These are phyloP conservation scores for Juglanconis juglandina DNA, from an alignment of 2,329 filamentous ascomycete species.

Conservation along the genomic window DNA sequence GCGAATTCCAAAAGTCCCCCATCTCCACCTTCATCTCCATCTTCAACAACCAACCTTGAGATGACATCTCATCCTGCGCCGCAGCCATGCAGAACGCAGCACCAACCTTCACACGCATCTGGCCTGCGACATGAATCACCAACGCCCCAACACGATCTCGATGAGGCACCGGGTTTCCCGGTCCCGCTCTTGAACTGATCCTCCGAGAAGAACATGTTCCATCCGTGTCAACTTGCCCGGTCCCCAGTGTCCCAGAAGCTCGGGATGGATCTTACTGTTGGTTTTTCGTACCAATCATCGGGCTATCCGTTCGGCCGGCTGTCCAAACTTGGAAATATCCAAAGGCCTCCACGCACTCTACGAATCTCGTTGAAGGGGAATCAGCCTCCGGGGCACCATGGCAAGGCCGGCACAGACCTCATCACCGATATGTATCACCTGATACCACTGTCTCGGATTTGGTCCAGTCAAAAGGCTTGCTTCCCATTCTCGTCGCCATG, in stretches of 20 bases:
- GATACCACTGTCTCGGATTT: neutral
- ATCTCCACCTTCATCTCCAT: neutral
- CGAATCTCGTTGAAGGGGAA: neutral
- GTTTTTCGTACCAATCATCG: constrained; percentile 8
- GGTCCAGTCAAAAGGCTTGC: neutral
- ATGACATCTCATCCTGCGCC: neutral
- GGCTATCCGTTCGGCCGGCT: constrained; percentile 2
- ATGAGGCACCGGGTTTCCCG: neutral
- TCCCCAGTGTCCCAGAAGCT: constrained; percentile 5
- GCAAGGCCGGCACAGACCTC: neutral
- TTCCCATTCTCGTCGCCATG: neutral
- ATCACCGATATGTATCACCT: neutral
- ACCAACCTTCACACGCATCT: neutral
- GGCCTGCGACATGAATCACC: neutral
- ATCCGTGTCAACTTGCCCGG: neutral
- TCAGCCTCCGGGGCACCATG: neutral
- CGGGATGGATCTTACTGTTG: constrained; percentile 4
- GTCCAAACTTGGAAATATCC: constrained; percentile 1
- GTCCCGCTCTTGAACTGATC: neutral
- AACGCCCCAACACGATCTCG: neutral
- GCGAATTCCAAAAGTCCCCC: too few relatives aligned
- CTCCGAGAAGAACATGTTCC: too few relatives aligned
- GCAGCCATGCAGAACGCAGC: neutral
- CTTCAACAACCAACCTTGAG: neutral
- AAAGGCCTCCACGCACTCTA: neutral